These are phyloP conservation scores for Ganoderma leucocontextum DNA, from an alignment of 1,284 basidiomycete species.

Conservation along the genomic window DNA sequence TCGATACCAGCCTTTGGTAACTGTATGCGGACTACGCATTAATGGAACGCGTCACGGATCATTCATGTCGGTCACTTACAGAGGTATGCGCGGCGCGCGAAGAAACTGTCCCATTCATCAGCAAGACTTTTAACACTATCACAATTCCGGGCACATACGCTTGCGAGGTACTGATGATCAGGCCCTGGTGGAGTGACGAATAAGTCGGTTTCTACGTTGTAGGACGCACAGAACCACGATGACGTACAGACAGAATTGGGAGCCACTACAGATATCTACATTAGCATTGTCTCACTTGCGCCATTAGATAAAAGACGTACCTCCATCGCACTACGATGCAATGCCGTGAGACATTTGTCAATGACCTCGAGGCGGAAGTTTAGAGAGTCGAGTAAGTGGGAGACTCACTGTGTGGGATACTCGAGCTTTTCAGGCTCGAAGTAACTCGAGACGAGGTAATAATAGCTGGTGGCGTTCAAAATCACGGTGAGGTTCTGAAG, in stretches of 20 bases:
- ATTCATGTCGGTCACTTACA: background rate
- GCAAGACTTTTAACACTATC: background rate
- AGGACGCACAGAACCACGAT: background rate
- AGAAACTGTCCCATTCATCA: background rate
- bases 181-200: background rate
- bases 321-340: background rate
- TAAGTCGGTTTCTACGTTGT: background rate
- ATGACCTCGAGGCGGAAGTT: background rate
- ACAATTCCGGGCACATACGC: background rate
- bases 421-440: background rate
- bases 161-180: background rate
- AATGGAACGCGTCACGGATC: too few relatives aligned
- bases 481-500: background rate
- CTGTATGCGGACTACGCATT: background rate
- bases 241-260: background rate
- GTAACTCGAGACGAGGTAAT: background rate
- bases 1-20: background rate
- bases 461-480: background rate
- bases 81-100: slow-evolving; percentile 1
- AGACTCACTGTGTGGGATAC: background rate
- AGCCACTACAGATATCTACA: background rate
- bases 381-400: background rate
- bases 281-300: background rate
- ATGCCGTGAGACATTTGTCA: background rate
- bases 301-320: background rate